These are phyloP conservation scores for Bonia amplexicaulis DNA, from an alignment of 176 grass and related monocot genomes.

Conservation along the genomic window DNA sequence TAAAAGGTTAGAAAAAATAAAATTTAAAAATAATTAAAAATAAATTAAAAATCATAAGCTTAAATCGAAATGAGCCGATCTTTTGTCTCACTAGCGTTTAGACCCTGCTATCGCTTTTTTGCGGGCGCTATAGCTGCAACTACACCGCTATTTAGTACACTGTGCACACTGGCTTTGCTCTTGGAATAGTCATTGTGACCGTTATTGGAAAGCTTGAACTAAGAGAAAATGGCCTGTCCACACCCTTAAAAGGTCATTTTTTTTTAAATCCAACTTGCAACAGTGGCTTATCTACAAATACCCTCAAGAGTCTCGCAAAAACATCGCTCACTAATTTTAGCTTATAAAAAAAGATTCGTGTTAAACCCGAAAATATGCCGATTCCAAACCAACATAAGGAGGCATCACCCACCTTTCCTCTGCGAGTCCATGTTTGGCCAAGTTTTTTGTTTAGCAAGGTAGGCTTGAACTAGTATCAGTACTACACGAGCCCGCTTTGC, in stretches of 20 bases:
- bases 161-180: too few species aligned
- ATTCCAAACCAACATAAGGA: not conserved
- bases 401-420: not conserved
- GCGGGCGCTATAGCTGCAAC: too few species aligned
- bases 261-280: not conserved
- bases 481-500: not conserved
- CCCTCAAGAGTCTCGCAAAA: not conserved
- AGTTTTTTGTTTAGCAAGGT: not conserved
- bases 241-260: not conserved
- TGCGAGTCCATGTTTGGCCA: not conserved
- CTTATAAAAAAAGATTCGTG: not conserved
- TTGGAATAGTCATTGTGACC: too few species aligned
- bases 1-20: too few species aligned
- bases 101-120: too few species aligned
- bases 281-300: not conserved
- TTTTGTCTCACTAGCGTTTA: too few species aligned
- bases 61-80: too few species aligned
- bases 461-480: not conserved
- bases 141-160: too few species aligned
- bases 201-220: not conserved
- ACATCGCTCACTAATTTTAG: not conserved
- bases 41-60: too few species aligned
- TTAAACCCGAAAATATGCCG: not conserved
- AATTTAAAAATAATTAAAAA: too few species aligned
- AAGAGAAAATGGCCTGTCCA: not conserved